A percentile compares a stretch with the other conserved stretches of the same genome.
These are phyloP conservation scores for Citrus maxima DNA, from an alignment of 345 rosid species.

Conservation along the genomic window DNA sequence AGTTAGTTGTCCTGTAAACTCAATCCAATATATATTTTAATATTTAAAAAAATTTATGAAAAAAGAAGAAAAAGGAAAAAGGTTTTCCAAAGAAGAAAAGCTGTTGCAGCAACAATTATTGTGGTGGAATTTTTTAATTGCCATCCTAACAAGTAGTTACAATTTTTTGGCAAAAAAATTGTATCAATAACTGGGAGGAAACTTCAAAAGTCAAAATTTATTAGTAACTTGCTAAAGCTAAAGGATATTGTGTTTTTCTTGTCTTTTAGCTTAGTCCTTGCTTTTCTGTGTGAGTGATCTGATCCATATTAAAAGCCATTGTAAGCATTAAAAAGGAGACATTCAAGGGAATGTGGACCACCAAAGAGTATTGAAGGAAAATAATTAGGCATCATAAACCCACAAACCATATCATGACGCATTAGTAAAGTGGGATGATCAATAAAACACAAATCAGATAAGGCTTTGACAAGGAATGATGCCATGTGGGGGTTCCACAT, in stretches of 20 bases:
- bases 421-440: conserved; percentile 3
- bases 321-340: not conserved
- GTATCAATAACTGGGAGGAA: too few relatives aligned
- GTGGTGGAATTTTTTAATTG: not conserved
- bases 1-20: conserved; percentile 2
- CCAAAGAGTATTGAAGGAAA: not conserved
- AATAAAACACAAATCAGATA: not conserved
- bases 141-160: not conserved
- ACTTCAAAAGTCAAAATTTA: not conserved
- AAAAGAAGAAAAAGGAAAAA: not conserved
- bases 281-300: not conserved
- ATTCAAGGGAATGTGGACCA: not conserved
- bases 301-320: not conserved
- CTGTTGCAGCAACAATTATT: not conserved
- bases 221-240: not conserved
- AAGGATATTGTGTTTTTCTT: not conserved
- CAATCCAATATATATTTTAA: not conserved
- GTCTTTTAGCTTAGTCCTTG: not conserved
- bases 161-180: not conserved
- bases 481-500: not conserved
- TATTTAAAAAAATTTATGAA: too few relatives aligned
- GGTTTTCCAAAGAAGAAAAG: not conserved
- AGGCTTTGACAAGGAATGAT: not conserved
- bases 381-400: not conserved
- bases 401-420: not conserved